Evolutionary conservation across 495 filamentous ascomycete species (phyloP), one percentile per base, ranked within the genome.

Genomic region (Parmelia sp.): DNA sequence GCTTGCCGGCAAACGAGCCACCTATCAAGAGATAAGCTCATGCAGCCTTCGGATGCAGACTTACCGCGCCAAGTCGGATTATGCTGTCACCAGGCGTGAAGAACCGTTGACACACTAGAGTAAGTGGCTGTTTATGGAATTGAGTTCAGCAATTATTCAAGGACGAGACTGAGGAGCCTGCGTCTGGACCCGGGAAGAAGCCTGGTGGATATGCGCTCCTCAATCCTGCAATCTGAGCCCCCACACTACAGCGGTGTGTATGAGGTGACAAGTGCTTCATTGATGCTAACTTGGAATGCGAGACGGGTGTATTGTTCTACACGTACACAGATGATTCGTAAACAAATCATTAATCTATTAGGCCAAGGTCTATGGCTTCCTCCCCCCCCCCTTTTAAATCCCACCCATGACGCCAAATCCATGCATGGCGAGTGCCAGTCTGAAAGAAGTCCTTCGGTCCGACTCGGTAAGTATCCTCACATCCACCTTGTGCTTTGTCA

Each of bases 321-420:
- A n/a, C 7, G 45, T 12, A 49, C 5, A 27, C 8, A 17, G 2
- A 29, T 27, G 25, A 0, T 40, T 57, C 40, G n/a, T 57, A 7
- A 25, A 40, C n/a, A 17, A 1, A 37, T 37, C n/a, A 63, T 45
- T 63, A 45, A 29, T 57, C 61, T 63, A 63, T 57, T 37, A 40
- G n/a, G 29, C 39, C 61, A 40, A 57, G 44, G 14, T 56, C n/a
- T 57, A 12, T 57, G 35, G 56, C 33, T 14, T 31, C 36, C 4
- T 5, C 27, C 11, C n/a, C n/a, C n/a, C n/a, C n/a, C 10, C 35
- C 35, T 36, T 36, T 36, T 36, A 23, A 23, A 15, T 57, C 17
- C 49, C 51, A 36, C 29, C 51, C 29, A 37, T 17, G 44, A 63
- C 61, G 51, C 61, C 39, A 17, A 63, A 44, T 5, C 61, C 40